Evolutionary conservation across 83 land plant genomes (phyloP).

Genomic region (Picea engelmannii): DNA sequence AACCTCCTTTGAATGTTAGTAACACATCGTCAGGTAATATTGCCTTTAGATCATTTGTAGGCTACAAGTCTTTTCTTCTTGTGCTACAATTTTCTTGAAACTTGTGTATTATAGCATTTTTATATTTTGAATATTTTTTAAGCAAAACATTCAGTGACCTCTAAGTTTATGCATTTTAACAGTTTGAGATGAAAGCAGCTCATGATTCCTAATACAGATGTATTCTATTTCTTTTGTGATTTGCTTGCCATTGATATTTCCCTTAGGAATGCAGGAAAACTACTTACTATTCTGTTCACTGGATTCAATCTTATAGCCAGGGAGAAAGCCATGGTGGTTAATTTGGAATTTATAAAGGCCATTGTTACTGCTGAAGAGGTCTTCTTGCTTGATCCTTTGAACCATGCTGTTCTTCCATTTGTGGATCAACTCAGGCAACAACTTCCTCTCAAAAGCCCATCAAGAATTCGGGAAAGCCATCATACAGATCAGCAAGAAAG

Average conservation of each 20-base stretch:
- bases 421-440: slow-evolving; percentile 81
- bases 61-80: background rate
- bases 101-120: background rate
- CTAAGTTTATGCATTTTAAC: background rate
- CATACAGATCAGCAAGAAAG: slow-evolving; percentile 27
- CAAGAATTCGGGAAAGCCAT: slow-evolving; percentile 17
- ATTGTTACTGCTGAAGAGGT: slow-evolving; percentile 94
- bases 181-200: background rate
- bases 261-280: no score
- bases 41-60: background rate
- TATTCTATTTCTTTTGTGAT: background rate
- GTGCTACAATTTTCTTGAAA: background rate
- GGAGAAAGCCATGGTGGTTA: slow-evolving; percentile 94
- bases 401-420: slow-evolving; percentile 77
- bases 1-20: background rate
- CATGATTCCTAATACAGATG: background rate
- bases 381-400: slow-evolving; percentile 77
- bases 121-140: background rate
- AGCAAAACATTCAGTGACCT: background rate
- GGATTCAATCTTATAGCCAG: slow-evolving; percentile 82
- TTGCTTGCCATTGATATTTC: background rate
- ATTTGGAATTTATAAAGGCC: slow-evolving; percentile 88
- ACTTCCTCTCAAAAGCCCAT: slow-evolving; percentile 38
- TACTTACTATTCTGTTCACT: no score
- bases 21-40: background rate